Base-by-base conservation (phyloP, 495 filamentous ascomycete species). In the Penicillium steckii region DNA sequence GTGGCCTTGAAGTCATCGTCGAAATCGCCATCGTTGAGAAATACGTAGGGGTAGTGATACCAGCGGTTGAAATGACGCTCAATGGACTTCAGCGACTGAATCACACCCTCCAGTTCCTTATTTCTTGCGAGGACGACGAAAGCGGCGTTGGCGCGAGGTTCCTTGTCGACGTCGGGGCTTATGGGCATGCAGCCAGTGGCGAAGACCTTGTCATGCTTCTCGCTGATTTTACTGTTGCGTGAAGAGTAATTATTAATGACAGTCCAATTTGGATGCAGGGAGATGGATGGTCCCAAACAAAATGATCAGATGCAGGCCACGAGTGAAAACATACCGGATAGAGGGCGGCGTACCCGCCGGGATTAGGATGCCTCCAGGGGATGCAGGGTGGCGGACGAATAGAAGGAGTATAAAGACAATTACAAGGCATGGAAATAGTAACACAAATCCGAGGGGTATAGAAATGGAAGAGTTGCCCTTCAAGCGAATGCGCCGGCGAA, bases 1-100 rank as follows among this genome's bases (percentile, higher is more conserved):
- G 84, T 86, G 42, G 90, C 88, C 70, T 88, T 93, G 80, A 99
- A 99, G 4, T 85, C 88, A 59, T 85, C 78, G 68, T 97, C 89
- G 80, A 99, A 99, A 43, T 96, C 92, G 23, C 85, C 95, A 64
- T 99, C 94, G 69, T 99, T 99, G 54, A 99, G 76, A 74, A 99
- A 99, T 50, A 99, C 95, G 69, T 97, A 99, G 24, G 94, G 94
- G 68, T 99, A 99, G 69, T 97, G 81, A 68, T 91, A 99, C 95
- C 95, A 97, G 52, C 93, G 83, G 72, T 99, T 99, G 82, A 99
- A 99, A 67, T 99, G 94, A 53, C 94, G 82, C 76, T 99, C 94
- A 57, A 99, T 94, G 44, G 92, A 96, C 76, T 96, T 97, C 57
- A 99, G 80, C 8, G 92, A 97, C 73, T 97, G 88, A 40, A 97